Base-by-base conservation (phyloP, 495 filamentous ascomycete genomes). In the Neurospora intermedia region DNA sequence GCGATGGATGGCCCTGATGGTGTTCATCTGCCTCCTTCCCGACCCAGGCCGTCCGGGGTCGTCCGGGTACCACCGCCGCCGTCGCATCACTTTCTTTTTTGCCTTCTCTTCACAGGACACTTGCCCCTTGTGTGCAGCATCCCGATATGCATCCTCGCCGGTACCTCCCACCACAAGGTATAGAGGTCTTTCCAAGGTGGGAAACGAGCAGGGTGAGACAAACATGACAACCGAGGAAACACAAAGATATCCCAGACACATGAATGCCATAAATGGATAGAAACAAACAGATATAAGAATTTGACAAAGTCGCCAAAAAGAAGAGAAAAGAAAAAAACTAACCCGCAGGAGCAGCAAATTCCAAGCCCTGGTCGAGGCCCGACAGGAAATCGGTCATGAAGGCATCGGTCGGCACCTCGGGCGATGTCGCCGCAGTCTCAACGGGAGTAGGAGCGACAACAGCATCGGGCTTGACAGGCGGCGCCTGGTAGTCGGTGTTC, bases 331-430 rank as follows among this genome's bases (percentile, higher is more conserved):
- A 38, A 38, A 54, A 23, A 41, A 35, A 20, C 71, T 43, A 66
- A 66, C 54, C 54, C 35, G 54, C 54, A 1, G 54, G 54, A 66
- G 54, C 54, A 35, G 54, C 27, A 18, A 66, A 66, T 16, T 66
- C 54, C 54, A 66, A 66, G 54, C 27, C 54, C 54, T 66, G 54
- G 43, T 80, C 77, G 70, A 83, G 84, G 69, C 80, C 74, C 31
- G 76, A 73, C 7, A 81, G 74, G 66, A 85, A 78, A 42, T 85
- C 84, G 43, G 79, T 80, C 75, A 83, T 75, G 59, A 79, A 76
- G 18, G 80, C 73, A 66, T 81, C 77, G 10, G 80, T 74, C n/a
- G 79, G 73, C 27, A 78, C 78, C 66, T 83, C 84, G 4, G 81
- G 78, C 8, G 83, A 78, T 13, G 78, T 70, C 27, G 54, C 54